These are phyloP conservation scores for Musa beccarii DNA, from an alignment of 176 grass and related monocot genomes.

Conservation along the genomic window DNA sequence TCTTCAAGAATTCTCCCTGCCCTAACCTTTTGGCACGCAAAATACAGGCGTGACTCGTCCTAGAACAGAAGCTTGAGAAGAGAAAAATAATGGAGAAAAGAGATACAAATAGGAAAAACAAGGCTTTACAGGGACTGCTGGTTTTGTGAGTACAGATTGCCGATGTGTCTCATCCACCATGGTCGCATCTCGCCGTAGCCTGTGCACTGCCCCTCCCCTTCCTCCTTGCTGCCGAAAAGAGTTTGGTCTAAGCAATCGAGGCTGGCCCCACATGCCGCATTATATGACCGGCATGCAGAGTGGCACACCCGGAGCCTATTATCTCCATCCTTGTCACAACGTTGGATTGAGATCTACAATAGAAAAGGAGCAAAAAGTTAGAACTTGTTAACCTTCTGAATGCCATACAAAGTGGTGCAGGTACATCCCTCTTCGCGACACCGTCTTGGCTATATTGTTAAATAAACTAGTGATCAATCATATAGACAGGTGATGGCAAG, in stretches of 20 bases:
- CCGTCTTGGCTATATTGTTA: not conserved
- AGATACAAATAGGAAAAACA: constrained; percentile 33
- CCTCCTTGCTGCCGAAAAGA: constrained; percentile 89
- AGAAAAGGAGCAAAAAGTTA: not conserved
- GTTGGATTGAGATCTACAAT: constrained; percentile 86
- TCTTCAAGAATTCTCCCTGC: constrained; percentile 1
- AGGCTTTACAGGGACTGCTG: constrained; percentile 47
- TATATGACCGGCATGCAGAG: constrained; percentile 83
- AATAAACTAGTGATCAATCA: not conserved
- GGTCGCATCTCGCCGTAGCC: constrained; percentile 83
- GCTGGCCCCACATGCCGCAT: constrained; percentile 68
- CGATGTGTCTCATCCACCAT: constrained; percentile 59
- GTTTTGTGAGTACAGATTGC: constrained; percentile 38
- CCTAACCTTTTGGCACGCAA: not conserved
- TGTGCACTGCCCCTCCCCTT: constrained; percentile 80
- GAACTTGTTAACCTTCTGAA: not conserved
- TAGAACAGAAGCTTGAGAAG: constrained; percentile 1
- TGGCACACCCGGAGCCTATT: constrained; percentile 94
- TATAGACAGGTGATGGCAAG: not conserved
- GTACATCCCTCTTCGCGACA: not conserved
- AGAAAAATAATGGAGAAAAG: constrained; percentile 24
- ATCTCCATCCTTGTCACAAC: constrained; percentile 84
- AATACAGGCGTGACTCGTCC: not conserved
- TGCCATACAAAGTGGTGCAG: not conserved
- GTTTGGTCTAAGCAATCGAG: constrained; percentile 98